A percentile compares a stretch with the other conserved stretches of the same genome.
phyloP scores from a whole-genome alignment of 75 land plant species.

The Selaginella moellendorffii region DNA sequence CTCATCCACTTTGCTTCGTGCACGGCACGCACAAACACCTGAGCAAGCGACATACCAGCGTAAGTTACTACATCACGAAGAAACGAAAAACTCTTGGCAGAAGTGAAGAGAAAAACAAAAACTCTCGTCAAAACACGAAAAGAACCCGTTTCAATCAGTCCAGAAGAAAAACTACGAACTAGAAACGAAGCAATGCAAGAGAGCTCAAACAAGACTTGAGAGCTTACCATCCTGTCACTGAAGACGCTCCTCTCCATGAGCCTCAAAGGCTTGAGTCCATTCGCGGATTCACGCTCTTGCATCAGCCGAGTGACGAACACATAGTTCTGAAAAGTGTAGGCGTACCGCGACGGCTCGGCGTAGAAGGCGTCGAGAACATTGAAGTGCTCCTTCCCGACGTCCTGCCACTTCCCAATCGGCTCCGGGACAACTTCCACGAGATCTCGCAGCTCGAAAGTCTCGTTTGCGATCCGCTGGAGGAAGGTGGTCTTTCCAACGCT shows the following conservation, averaged over 20 bases:
- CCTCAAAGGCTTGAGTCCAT: conserved; percentile 76
- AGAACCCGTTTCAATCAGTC: too few relatives aligned
- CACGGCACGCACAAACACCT: conserved; percentile 98
- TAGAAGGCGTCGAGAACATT: conserved; percentile 89
- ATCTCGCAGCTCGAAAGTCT: conserved; percentile 82
- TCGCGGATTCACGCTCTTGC: conserved; percentile 93
- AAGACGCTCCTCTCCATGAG: conserved; percentile 99
- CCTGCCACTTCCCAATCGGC: conserved; percentile 55
- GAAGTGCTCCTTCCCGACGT: conserved; percentile 85
- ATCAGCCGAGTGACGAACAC: conserved; percentile 95
- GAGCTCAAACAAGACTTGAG: too few relatives aligned
- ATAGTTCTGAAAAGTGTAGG: conserved; percentile 97
- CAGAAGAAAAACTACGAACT: too few relatives aligned
- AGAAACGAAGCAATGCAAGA: too few relatives aligned
- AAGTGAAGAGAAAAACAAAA: too few relatives aligned
- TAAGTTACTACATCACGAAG: too few relatives aligned
- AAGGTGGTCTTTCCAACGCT: conserved; percentile 98
- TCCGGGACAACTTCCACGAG: conserved; percentile 50
- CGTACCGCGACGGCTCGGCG: conserved; percentile 95
- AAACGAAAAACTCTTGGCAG: too few relatives aligned
- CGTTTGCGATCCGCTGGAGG: conserved; percentile 87
- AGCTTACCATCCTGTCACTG: conserved; percentile 92
- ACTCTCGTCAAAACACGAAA: too few relatives aligned
- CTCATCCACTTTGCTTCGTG: conserved; percentile 99
- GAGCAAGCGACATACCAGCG: too few relatives aligned